Evolutionary conservation across 176 grass and related monocot genomes (phyloP), one percentile per base, ranked within the genome.

Genomic region (Carex kokanica): DNA sequence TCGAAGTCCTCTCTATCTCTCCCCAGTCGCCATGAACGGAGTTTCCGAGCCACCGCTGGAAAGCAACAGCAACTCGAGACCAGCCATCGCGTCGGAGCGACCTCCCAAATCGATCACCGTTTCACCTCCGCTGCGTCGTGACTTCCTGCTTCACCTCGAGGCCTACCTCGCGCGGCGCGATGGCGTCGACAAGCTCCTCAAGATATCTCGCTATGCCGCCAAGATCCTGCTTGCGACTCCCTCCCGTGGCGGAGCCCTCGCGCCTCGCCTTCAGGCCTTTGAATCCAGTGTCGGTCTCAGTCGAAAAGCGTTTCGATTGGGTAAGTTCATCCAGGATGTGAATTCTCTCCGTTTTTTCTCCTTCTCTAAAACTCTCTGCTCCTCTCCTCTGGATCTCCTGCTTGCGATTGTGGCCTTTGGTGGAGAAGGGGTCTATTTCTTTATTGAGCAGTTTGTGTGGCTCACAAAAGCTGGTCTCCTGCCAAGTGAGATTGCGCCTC

Each of bases 101-200:
- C 47, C 43, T 71, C 40, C 80, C 43, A 83, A 86, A 81, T 21
- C 72, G 18, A 16, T 58, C 11, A 11, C 63, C 8, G 25, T 81
- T 20, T 53, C 74, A 43, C 81, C 36, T 60, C 53, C 84, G 7
- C 84, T 70, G 43, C 79, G 52, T 24, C 89, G 93, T 9, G 96
- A 95, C 71, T 95, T 99, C 86, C 89, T 95, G 27, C 69, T 87
- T 57, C 93, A 99, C 77, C 84, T 98, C 25, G 95, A 98, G 80
- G 91, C 88, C 82, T 95, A 98, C 82, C 89, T 98, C 53, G 86
- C 88, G 14, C 95, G 95, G 74, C 96, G 91, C 80, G 96, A 99
- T 80, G 91, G 96, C 41, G 92, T 98, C 82, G 96, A 98, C 84
- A 98, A 98, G 81, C 91, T 98, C 52, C 96, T 98, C 80, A 98